A percentile compares a stretch with the other conserved stretches of the same genome.
These are phyloP conservation scores for Berkeleyomyces rouxiae DNA, from an alignment of 2,329 filamentous ascomycete species.

Conservation along the genomic window DNA sequence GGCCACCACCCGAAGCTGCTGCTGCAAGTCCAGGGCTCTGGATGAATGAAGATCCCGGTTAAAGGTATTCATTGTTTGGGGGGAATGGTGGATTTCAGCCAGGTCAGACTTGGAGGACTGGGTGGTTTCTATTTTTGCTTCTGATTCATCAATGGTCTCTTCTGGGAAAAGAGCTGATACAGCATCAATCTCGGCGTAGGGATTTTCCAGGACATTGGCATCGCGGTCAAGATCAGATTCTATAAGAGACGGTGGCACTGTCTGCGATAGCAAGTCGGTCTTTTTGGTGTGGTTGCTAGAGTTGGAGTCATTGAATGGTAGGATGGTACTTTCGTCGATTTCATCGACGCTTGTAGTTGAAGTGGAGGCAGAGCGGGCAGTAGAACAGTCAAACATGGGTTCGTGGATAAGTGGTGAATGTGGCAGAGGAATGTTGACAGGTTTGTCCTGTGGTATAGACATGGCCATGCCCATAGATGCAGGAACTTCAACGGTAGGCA, in stretches of 20 bases:
- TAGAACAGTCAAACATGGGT: conserved; percentile 10
- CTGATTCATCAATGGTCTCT: not conserved
- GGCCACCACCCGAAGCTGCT: conserved; percentile 52
- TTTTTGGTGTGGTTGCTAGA: not conserved
- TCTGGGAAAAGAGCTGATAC: not conserved
- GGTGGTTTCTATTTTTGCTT: not conserved
- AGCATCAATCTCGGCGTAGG: not conserved
- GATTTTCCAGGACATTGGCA: not conserved
- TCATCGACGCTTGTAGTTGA: conserved; percentile 11
- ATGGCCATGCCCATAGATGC: conserved; percentile 6
- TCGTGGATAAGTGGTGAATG: conserved; percentile 8
- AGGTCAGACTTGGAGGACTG: not conserved
- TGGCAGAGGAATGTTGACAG: not conserved
- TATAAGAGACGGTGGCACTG: no score
- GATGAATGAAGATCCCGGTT: not conserved
- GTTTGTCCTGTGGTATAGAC: not conserved
- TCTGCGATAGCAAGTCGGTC: not conserved
- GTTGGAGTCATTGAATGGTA: not conserved
- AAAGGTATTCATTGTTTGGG: not conserved
- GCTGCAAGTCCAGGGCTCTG: conserved; percentile 18
- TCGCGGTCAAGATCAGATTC: not conserved
- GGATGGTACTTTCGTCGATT: not conserved
- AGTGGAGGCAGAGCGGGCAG: not conserved
- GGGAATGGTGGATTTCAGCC: not conserved
- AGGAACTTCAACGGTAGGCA: not conserved